Conservation (phyloP, 768 basidiomycete species). For the Melanogaster broomeanus region DNA sequence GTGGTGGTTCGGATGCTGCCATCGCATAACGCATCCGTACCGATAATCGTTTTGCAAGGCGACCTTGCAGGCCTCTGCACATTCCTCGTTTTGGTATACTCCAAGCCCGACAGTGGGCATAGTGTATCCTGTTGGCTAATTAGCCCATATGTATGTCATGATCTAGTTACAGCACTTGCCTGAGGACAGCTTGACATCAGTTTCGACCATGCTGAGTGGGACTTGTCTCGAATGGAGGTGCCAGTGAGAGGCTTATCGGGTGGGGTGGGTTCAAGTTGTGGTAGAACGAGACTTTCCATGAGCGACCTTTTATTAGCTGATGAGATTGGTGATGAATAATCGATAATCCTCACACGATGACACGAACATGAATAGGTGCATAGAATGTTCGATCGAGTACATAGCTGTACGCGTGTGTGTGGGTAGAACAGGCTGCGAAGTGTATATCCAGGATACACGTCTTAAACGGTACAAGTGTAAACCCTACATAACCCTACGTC, state of each 20-base stretch:
- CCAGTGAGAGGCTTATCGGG: neutral
- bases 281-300: neutral
- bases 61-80: conserved; percentile 7
- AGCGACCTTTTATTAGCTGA: neutral
- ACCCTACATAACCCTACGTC: too few species aligned
- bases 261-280: neutral
- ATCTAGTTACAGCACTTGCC: neutral
- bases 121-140: conserved; percentile 1
- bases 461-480: too few species aligned
- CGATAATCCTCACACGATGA: neutral
- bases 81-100: conserved; percentile 10
- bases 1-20: neutral
- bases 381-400: neutral
- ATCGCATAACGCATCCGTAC: neutral
- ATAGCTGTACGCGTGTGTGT: neutral
- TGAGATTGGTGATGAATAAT: neutral
- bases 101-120: conserved; percentile 16
- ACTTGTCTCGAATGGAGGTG: neutral
- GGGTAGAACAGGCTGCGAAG: too few species aligned
- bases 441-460: too few species aligned
- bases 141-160: neutral
- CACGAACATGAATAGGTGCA: neutral
- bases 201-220: conserved; percentile 1
- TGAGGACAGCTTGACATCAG: neutral
- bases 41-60: conserved; percentile 10